Evolutionary conservation across 805 yeast species (phyloP).

Genomic region (Myxozyma mucilagina): DNA sequence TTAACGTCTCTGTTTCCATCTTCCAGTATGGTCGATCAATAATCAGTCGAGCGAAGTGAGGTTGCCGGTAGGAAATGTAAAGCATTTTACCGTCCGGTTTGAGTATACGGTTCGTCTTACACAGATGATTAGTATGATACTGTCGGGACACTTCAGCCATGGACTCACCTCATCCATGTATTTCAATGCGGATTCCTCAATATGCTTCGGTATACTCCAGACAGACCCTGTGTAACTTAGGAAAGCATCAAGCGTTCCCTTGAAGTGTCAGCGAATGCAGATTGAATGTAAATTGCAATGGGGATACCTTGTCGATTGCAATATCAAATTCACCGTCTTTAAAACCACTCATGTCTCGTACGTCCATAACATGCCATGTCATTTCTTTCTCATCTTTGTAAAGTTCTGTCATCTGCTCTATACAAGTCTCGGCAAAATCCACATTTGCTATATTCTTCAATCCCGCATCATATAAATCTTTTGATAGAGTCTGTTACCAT

Average conservation of each 20-base stretch:
- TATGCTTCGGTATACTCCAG: constrained; percentile 35
- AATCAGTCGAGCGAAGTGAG: constrained; percentile 35
- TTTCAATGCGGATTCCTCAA: constrained; percentile 22
- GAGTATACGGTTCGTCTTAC: constrained; percentile 31
- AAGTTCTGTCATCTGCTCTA: constrained; percentile 30
- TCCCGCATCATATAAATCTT: constrained; percentile 34
- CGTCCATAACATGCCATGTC: constrained; percentile 36
- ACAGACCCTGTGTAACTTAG: constrained; percentile 36
- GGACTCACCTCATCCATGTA: constrained; percentile 34
- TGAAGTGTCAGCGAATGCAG: neutral
- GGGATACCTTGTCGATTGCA: constrained; percentile 34
- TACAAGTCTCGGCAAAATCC: constrained; percentile 35
- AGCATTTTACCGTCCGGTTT: constrained; percentile 31
- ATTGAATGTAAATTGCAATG: neutral
- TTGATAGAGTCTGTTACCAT: constrained; percentile 30
- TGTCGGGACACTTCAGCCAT: neutral
- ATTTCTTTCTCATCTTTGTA: constrained; percentile 29
- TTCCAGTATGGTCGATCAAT: constrained; percentile 33
- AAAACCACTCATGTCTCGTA: constrained; percentile 33
- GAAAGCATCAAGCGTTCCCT: constrained; percentile 36
- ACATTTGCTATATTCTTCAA: constrained; percentile 33
- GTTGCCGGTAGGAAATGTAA: constrained; percentile 36
- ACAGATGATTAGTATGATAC: neutral
- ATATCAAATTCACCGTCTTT: constrained; percentile 31
- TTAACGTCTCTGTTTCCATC: constrained; percentile 17